Base-by-base conservation (phyloP, 2,329 filamentous ascomycete species). In the Thermothelomyces thermophilus region DNA sequence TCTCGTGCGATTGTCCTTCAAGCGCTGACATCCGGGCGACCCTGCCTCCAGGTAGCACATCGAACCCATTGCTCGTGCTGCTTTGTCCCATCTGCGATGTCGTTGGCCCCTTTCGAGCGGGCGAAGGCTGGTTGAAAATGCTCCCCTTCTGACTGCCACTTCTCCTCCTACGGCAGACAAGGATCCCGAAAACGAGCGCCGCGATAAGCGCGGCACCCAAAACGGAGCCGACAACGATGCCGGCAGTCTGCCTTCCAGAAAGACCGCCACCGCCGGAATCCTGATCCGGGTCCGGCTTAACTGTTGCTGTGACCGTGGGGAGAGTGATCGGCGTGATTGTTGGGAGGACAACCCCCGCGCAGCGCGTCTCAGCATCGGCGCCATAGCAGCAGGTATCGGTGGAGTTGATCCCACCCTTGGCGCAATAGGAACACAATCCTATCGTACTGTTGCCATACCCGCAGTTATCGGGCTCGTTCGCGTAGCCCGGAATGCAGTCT, bases 11-110 rank as follows among this genome's bases (percentile, higher is more conserved):
- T 48, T 84, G 80, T 5, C 83, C 84, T 69, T 96, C 91, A 46
- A 98, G 70, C 30, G 93, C 93, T 34, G 91, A 90, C 93, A 98
- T 97, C 49, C 93, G 84, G 34, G 93, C 88, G 52, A 98, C 93
- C 54, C 93, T 84, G 26, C 89, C 90, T 37, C 90, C 90, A 5
- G 90, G 87, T 10, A 94, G 75, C 14, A 90, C 79, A 59, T 89
- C 85, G 56, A 87, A 86, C 35, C 80, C 83, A 57, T 73, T 70
- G 2, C 73, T 69, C 2, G 68, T 62, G 44, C 43, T 37, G 54
- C 39, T 57, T 41, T 55, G 63, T 34, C 60, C 58, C 46, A 63
- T 58, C 55, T 75, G 73, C 7, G 67, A 57, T 58, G 73, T 69
- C 7, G 66, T 58, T 0, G 70, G 68, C 0, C 73, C 74, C 58